phyloP scores from a whole-genome alignment of 495 filamentous ascomycete species.

The Penicillium bovifimosum region DNA sequence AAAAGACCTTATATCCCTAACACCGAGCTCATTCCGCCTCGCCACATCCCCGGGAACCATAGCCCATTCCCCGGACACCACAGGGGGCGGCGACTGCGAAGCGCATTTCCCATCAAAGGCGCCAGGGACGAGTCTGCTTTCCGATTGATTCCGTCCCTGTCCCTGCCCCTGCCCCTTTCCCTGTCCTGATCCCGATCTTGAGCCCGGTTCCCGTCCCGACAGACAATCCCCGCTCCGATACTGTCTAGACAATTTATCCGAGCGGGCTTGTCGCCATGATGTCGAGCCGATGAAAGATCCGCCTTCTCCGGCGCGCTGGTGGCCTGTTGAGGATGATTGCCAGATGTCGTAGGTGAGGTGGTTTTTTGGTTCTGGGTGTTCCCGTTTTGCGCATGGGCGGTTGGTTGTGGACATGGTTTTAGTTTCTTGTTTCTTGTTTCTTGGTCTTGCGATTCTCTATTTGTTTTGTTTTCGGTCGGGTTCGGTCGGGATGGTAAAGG shows the following conservation, averaged over 20 bases:
- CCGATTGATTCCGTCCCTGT: not conserved
- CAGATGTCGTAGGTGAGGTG: constrained; percentile 66
- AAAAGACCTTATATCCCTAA: constrained; percentile 38
- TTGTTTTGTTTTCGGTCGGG: not conserved
- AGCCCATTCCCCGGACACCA: constrained; percentile 11
- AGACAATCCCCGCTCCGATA: constrained; percentile 40
- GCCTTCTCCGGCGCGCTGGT: constrained; percentile 64
- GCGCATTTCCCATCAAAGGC: constrained; percentile 20
- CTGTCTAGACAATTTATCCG: constrained; percentile 60
- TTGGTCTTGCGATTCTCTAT: not conserved
- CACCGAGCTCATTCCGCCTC: constrained; percentile 16
- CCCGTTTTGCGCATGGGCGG: not conserved
- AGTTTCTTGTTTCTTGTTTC: not conserved
- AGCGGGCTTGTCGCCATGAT: constrained; percentile 66
- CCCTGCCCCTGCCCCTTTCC: too few species aligned
- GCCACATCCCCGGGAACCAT: constrained; percentile 16
- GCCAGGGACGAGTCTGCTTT: not conserved
- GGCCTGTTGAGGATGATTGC: constrained; percentile 75
- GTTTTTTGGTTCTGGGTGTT: constrained; percentile 21
- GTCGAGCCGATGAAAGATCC: constrained; percentile 45
- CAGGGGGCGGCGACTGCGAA: not conserved
- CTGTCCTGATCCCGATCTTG: not conserved
- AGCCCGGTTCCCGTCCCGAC: not conserved
- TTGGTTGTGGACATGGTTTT: not conserved
- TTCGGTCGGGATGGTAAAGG: not conserved